Base-by-base conservation (phyloP, 108 stramenopile genomes). In the Cyclostephanos tholiformis region DNA sequence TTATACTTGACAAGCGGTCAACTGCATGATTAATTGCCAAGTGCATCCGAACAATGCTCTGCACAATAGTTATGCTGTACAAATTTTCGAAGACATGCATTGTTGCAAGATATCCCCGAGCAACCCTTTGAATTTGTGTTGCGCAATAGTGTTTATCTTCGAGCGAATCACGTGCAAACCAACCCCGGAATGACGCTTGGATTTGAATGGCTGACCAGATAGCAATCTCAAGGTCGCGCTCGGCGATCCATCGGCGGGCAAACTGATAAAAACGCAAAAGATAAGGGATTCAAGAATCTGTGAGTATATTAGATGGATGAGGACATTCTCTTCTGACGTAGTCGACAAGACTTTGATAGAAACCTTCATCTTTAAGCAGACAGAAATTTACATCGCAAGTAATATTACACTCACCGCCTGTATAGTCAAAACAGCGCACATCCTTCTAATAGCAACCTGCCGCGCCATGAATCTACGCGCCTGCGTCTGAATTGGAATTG, bases 401-500 rank as follows among this genome's bases (percentile, higher is more conserved):
- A 19, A 27, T 53, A 26, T 1, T 27, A 38, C 14, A 69, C 68
- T 69, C 38, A 69, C 68, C 23, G 79, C 66, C 58, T 95, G 93
- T 38, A 95, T 77, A 32, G 81, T 82, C 29, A 95, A 78, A 44
- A 95, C 55, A 20, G 85, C 93, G 80, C 88, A 89, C 89, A 92
- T 89, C 62, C 88, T 75, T 64, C 84, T 85, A 17, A 91, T 71
- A 6, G 91, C 89, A 59, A 84, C 69, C 41, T 76, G 79, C 51
- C 83, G 88, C 13, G 91, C 89, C 27, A 95, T 72, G 69, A 75
- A 91, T 20, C 88, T 69, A 51, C 93, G 83, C 9, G 82, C 76
- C 55, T 84, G 82, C 53, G 87, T 71, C 74, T 95, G 93, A 69
- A 95, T 92, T 25, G 90, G 91, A 70, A 92, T 77, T 0, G 93